Percentiles rank a stretch among this genome's conserved stretches.
These are phyloP conservation scores for Kodamaea fungicola DNA, from an alignment of 1,139 yeast genomes.

Conservation along the genomic window DNA sequence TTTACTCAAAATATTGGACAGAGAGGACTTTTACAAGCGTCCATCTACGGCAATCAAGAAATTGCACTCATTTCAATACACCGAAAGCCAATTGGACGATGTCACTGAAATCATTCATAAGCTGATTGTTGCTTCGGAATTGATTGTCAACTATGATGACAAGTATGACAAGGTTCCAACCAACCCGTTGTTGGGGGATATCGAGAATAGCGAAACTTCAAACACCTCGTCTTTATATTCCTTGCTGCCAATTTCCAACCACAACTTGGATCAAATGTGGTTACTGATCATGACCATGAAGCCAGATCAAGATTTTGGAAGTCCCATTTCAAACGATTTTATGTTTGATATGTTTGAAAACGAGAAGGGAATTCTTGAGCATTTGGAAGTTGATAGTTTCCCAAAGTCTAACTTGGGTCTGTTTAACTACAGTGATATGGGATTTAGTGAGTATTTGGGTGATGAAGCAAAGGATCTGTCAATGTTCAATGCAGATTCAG, in stretches of 20 bases:
- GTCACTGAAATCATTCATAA: slow-evolving; percentile 8
- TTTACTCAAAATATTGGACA: slow-evolving; percentile 9
- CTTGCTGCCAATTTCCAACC: slow-evolving; percentile 1
- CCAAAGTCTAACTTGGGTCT: background rate
- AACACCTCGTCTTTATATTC: background rate
- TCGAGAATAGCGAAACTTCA: background rate
- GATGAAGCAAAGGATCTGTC: slow-evolving; percentile 2
- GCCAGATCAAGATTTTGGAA: slow-evolving; percentile 5
- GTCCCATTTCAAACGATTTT: slow-evolving; percentile 5
- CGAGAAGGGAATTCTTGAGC: background rate
- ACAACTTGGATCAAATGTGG: slow-evolving; percentile 17
- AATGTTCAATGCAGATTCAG: slow-evolving; percentile 9
- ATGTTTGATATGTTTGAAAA: slow-evolving; percentile 2
- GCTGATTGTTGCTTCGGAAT: slow-evolving; percentile 8
- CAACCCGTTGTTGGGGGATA: slow-evolving; percentile 4
- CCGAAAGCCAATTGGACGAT: slow-evolving; percentile 13
- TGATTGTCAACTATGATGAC: slow-evolving; percentile 9
- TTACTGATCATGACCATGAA: slow-evolving; percentile 14
- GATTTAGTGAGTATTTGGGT: background rate
- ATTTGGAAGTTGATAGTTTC: background rate
- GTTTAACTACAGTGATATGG: background rate
- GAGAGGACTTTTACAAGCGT: slow-evolving; percentile 10
- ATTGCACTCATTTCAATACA: slow-evolving; percentile 13
- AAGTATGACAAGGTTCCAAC: slow-evolving; percentile 6
- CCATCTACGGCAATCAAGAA: slow-evolving; percentile 10